Evolutionary conservation across 2,329 filamentous ascomycete species (phyloP).

Genomic region (Calonectria pteridis): DNA sequence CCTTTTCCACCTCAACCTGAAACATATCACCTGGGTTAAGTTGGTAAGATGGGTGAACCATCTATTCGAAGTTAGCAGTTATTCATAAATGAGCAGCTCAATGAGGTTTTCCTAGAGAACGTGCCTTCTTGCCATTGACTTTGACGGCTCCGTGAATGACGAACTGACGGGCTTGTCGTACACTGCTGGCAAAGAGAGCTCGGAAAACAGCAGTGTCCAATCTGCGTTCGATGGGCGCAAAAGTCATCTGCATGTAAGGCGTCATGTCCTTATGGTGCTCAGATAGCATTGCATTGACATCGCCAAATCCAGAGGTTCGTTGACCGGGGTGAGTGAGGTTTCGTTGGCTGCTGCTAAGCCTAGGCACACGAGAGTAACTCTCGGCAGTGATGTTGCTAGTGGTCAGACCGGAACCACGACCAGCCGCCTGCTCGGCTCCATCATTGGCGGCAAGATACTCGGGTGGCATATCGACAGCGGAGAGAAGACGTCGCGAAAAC

Average conservation of each 20-base stretch:
- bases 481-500: slow-evolving; percentile 84
- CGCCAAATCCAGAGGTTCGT: slow-evolving; percentile 43
- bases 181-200: slow-evolving; percentile 92
- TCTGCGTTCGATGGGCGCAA: slow-evolving; percentile 89
- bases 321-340: slow-evolving; percentile 37
- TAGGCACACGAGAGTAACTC: slow-evolving; percentile 48
- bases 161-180: slow-evolving; percentile 93
- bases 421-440: slow-evolving; percentile 85
- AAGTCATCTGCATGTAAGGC: slow-evolving; percentile 97
- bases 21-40: slow-evolving; percentile 99
- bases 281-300: slow-evolving; percentile 50
- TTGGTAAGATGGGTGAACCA: slow-evolving; percentile 91
- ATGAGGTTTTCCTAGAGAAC: slow-evolving; percentile 29
- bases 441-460: slow-evolving; percentile 83
- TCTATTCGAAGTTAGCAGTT: slow-evolving; percentile 64
- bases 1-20: slow-evolving; percentile 89
- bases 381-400: slow-evolving; percentile 50
- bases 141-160: slow-evolving; percentile 93
- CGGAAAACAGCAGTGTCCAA: slow-evolving; percentile 96
- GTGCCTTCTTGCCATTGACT: slow-evolving; percentile 95
- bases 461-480: slow-evolving; percentile 88
- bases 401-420: slow-evolving; percentile 80
- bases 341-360: slow-evolving; percentile 32
- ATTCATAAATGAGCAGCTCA: not conserved
- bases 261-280: slow-evolving; percentile 64